A percentile compares a stretch with the other conserved stretches of the same genome.
phyloP scores from a whole-genome alignment of 2,329 filamentous ascomycete genomes.

The Monascus ruber region DNA sequence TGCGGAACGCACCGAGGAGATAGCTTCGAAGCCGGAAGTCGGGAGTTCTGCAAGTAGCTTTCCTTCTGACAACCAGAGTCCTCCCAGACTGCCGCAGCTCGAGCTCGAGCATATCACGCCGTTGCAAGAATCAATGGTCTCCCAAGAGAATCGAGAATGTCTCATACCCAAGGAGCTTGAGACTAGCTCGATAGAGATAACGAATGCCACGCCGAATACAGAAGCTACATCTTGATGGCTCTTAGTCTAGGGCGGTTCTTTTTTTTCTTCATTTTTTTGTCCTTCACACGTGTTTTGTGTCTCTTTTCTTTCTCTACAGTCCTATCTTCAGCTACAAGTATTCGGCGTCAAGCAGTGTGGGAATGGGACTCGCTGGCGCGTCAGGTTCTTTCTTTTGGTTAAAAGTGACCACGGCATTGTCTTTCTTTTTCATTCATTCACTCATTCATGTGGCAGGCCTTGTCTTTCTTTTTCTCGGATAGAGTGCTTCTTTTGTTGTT shows the following conservation, averaged over 20 bases:
- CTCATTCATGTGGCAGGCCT: background rate
- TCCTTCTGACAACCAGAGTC: background rate
- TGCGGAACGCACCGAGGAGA: slow-evolving; percentile 28
- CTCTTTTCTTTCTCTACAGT: slow-evolving; percentile 1
- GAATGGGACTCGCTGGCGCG: slow-evolving; percentile 8
- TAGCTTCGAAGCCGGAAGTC: slow-evolving; percentile 6
- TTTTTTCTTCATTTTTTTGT: slow-evolving; percentile 1
- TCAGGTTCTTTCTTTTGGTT: slow-evolving; percentile 3
- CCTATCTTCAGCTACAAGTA: background rate
- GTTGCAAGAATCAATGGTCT: slow-evolving; percentile 4
- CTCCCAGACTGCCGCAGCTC: too few species aligned
- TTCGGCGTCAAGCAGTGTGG: too few species aligned
- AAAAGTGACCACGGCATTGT: slow-evolving; percentile 5
- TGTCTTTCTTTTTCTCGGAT: background rate
- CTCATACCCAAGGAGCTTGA: slow-evolving; percentile 25
- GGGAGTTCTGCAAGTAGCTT: slow-evolving; percentile 14
- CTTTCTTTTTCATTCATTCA: slow-evolving; percentile 1
- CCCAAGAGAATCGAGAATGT: slow-evolving; percentile 8
- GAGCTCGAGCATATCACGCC: slow-evolving; percentile 4
- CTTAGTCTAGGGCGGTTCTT: background rate
- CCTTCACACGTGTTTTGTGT: background rate
- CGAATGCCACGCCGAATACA: slow-evolving; percentile 9
- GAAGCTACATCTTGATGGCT: slow-evolving; percentile 17
- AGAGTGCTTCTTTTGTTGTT: slow-evolving; percentile 1
- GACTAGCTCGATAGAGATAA: slow-evolving; percentile 24